Conservation (phyloP, 805 yeast genomes). For the Metschnikowia cubensis region DNA sequence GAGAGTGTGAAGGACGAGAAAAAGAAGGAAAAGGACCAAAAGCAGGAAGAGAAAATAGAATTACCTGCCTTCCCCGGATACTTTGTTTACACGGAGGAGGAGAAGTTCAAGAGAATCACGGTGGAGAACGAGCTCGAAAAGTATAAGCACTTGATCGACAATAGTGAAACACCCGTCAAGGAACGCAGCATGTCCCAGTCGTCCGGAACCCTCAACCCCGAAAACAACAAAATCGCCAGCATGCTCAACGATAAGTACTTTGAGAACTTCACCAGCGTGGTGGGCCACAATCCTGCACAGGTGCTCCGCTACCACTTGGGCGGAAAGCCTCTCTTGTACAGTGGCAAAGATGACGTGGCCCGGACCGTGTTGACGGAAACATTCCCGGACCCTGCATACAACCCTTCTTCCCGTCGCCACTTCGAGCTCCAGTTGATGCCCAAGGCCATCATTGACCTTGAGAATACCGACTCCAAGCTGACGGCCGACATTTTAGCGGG, state of each 20-base stretch:
- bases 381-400: conserved; percentile 58
- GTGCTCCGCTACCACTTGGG: conserved; percentile 80
- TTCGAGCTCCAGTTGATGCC: conserved; percentile 96
- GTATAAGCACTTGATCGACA: conserved; percentile 45
- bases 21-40: conserved; percentile 1
- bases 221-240: conserved; percentile 36
- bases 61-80: conserved; percentile 58
- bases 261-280: conserved; percentile 69
- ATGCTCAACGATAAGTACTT: conserved; percentile 73
- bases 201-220: conserved; percentile 18
- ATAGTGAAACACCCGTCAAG: conserved; percentile 34
- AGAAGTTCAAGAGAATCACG: conserved; percentile 52
- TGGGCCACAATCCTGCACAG: conserved; percentile 81
- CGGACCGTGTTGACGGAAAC: conserved; percentile 34
- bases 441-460: conserved; percentile 79
- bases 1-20: background rate
- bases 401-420: conserved; percentile 56
- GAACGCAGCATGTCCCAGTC: conserved; percentile 16
- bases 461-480: conserved; percentile 35
- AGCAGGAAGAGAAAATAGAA: background rate
- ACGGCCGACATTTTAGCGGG: conserved; percentile 55
- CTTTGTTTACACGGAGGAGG: conserved; percentile 69
- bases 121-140: conserved; percentile 50
- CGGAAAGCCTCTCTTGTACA: conserved; percentile 73
- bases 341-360: conserved; percentile 54